Percentiles rank a stretch among this genome's conserved stretches.
phyloP scores from a whole-genome alignment of 495 filamentous ascomycete genomes.

The Tuber aestivum region DNA sequence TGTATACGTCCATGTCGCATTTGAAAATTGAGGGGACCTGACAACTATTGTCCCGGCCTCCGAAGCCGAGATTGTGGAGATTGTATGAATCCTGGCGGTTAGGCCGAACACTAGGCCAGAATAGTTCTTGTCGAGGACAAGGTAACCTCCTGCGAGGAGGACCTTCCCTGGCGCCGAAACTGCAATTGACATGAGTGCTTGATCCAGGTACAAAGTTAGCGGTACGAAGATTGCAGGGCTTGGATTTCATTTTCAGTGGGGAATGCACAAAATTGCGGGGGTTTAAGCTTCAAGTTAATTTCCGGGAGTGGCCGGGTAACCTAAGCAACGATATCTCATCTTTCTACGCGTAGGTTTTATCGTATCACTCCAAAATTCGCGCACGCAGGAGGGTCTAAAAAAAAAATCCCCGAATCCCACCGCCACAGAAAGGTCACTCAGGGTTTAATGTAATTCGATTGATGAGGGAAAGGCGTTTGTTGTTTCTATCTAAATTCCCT shows the following conservation, averaged over 20 bases:
- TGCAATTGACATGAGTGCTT: conserved; percentile 46
- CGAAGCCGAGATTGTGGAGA: conserved; percentile 51
- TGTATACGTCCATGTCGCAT: conserved; percentile 82
- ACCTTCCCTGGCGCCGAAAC: conserved; percentile 95
- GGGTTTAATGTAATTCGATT: background rate
- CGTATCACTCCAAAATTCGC: background rate
- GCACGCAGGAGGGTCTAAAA: background rate
- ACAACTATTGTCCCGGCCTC: conserved; percentile 59
- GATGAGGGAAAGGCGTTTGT: background rate
- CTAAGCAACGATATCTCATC: background rate
- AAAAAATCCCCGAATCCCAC: background rate
- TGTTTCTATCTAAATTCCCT: conserved; percentile 11
- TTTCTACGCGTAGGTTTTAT: background rate
- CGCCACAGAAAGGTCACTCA: background rate
- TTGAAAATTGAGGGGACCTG: conserved; percentile 80
- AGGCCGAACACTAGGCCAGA: conserved; percentile 90
- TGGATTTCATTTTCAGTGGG: background rate
- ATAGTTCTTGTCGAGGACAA: conserved; percentile 83
- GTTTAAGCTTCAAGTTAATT: background rate
- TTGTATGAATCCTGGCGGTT: conserved; percentile 83
- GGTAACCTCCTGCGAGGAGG: conserved; percentile 85
- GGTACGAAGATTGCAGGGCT: background rate
- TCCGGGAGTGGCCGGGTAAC: background rate
- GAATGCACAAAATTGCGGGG: background rate
- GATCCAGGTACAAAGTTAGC: background rate